Conservation (phyloP, 2,329 filamentous ascomycete species). For the Lasiodiplodia gonubiensis region DNA sequence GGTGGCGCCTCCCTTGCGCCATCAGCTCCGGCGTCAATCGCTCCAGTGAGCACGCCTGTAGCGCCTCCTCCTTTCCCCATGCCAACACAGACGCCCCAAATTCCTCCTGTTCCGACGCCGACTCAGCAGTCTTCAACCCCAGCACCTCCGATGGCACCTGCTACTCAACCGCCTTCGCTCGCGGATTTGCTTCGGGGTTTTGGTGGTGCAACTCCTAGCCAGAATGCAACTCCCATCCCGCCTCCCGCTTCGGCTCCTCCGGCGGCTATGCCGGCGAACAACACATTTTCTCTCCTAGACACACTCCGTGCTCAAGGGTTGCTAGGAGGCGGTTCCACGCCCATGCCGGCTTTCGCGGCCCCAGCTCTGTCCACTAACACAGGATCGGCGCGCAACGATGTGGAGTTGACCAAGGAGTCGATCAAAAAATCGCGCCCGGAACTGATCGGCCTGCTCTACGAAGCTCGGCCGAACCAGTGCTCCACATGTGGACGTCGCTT, state of each 20-base stretch:
- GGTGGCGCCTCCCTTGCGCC: slow-evolving; percentile 40
- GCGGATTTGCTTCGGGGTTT: slow-evolving; percentile 29
- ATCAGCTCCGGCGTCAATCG: slow-evolving; percentile 33
- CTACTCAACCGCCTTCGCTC: slow-evolving; percentile 32
- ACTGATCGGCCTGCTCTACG: slow-evolving; percentile 76
- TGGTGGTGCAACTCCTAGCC: slow-evolving; percentile 23
- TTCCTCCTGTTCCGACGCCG: slow-evolving; percentile 35
- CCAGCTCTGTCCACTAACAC: slow-evolving; percentile 27
- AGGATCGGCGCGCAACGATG: slow-evolving; percentile 48
- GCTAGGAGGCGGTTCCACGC: slow-evolving; percentile 16
- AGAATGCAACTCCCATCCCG: slow-evolving; percentile 19
- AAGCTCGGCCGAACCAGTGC: slow-evolving; percentile 83
- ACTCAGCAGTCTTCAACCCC: slow-evolving; percentile 31
- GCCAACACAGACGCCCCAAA: slow-evolving; percentile 37
- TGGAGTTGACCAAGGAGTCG: slow-evolving; percentile 68
- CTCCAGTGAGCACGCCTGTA: slow-evolving; percentile 39
- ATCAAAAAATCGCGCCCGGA: slow-evolving; percentile 81
- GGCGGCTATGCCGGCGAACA: not conserved
- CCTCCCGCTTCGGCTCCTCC: slow-evolving; percentile 24
- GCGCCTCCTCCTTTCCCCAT: slow-evolving; percentile 36
- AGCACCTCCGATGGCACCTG: slow-evolving; percentile 38
- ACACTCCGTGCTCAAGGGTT: slow-evolving; percentile 24
- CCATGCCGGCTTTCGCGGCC: slow-evolving; percentile 35
- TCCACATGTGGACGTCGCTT: slow-evolving; percentile 92
- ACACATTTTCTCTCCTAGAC: slow-evolving; percentile 20